A percentile compares a stretch with the other conserved stretches of the same genome.
phyloP scores from a whole-genome alignment of 2,329 filamentous ascomycete genomes.

The Coleophoma crateriformis region DNA sequence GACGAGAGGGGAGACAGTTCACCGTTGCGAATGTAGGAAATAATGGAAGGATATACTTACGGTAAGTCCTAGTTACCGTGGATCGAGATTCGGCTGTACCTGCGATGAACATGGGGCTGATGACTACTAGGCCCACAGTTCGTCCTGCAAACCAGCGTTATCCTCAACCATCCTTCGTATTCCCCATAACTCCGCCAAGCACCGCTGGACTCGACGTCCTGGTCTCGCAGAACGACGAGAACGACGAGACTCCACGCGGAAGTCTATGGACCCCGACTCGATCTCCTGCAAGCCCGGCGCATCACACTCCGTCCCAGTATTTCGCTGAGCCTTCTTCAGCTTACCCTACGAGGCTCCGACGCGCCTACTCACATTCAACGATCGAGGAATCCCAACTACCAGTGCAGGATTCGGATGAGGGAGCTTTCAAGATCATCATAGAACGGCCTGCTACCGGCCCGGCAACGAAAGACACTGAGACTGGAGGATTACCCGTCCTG shows the following conservation, averaged over 20 bases:
- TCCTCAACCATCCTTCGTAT: conserved; percentile 54
- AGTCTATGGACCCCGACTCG: conserved; percentile 25
- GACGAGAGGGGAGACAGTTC: conserved; percentile 43
- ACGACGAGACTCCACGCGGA: conserved; percentile 15
- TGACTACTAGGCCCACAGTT: conserved; percentile 46
- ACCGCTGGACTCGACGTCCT: conserved; percentile 50
- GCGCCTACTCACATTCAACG: conserved; percentile 66
- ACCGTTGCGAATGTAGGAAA: conserved; percentile 78
- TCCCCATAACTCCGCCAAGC: conserved; percentile 54
- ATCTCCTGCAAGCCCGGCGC: conserved; percentile 30
- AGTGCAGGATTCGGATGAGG: conserved; percentile 49
- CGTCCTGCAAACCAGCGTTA: conserved; percentile 57
- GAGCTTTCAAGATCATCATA: conserved; percentile 76
- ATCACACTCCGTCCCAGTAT: conserved; percentile 29
- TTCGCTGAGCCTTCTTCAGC: conserved; percentile 10
- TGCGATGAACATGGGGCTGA: too few relatives aligned
- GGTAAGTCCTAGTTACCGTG: conserved; percentile 41
- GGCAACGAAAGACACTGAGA: conserved; percentile 53
- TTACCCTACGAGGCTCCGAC: conserved; percentile 51
- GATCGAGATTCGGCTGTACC: too few relatives aligned
- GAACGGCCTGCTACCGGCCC: conserved; percentile 59
- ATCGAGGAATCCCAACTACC: conserved; percentile 55
- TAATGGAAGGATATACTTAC: conserved; percentile 76
- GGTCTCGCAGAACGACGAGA: conserved; percentile 22
- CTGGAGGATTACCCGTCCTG: conserved; percentile 46